Evolutionary conservation across 176 grass and related monocot genomes (phyloP), one percentile per base, ranked within the genome.

Genomic region (Melocanna baccifera): DNA sequence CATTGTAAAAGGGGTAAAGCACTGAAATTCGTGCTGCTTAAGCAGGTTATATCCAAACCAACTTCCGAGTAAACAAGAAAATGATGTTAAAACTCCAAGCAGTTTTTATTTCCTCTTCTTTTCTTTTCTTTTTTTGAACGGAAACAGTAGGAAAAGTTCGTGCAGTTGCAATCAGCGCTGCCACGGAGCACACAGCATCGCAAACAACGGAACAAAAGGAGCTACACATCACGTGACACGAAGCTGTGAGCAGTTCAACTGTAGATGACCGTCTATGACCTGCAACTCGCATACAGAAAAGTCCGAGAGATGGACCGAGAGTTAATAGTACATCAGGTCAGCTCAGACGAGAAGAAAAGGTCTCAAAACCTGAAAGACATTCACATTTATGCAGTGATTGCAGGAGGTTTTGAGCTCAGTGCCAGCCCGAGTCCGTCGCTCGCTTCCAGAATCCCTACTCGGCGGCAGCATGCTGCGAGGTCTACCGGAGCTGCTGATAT

Each of bases 381-480:
- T 12, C 22, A 34, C 46, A 67, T 80, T 9, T 63, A 8, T 32
- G 23, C 15, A 22, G 23, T 63, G 23, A 57, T 61, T 5, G 55
- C 75, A 18, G 7, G n/a, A 58, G 22, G 78, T 36, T 39, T 80
- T 63, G 61, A 25, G 32, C 69, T 69, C 16, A 55, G 43, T 39
- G 22, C 62, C 18, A 89, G 48, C 11, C 42, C 36, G 76, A 41
- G 40, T 47, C 41, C 19, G 41, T 53, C 4, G 32, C 20, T 71
- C 50, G n/a, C 70, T 85, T 90, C 61, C 55, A 81, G 62, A 6
- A 26, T 23, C 62, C 67, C 34, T 51, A 85, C 26, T 47, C 57
- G 28, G 28, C 82, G 71, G 81, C 61, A 56, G 67, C 88, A 83
- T 48, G 65, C 34, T 81, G 13, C 67, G 68, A 59, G 15, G 62